Conservation (phyloP, 441 rosid genomes). For the Eruca vesicaria region DNA sequence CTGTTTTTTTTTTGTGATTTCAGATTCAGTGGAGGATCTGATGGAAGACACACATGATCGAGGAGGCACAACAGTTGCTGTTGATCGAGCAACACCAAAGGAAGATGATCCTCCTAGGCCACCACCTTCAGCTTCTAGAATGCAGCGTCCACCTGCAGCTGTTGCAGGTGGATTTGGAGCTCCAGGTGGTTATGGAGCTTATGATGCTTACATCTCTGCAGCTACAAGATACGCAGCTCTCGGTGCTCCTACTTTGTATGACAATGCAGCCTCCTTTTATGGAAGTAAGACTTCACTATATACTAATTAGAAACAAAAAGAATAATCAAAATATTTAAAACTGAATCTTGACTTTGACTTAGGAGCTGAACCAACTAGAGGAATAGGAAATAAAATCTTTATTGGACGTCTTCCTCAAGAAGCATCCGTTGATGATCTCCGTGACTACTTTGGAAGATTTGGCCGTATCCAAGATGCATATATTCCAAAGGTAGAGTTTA, state of each 20-base stretch:
- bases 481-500: slow-evolving; percentile 71
- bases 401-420: slow-evolving; percentile 97
- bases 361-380: slow-evolving; percentile 68
- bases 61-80: slow-evolving; percentile 85
- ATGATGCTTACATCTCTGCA: slow-evolving; percentile 90
- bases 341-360: slow-evolving; percentile 3
- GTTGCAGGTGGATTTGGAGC: slow-evolving; percentile 56
- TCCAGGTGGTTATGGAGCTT: slow-evolving; percentile 89
- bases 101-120: slow-evolving; percentile 75
- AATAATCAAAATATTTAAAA: background rate
- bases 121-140: slow-evolving; percentile 48
- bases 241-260: slow-evolving; percentile 92
- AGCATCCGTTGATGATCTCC: slow-evolving; percentile 79
- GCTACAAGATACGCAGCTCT: slow-evolving; percentile 92
- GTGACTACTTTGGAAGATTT: slow-evolving; percentile 86
- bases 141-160: slow-evolving; percentile 34
- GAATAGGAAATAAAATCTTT: slow-evolving; percentile 88
- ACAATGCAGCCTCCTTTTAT: slow-evolving; percentile 67
- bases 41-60: slow-evolving; percentile 91
- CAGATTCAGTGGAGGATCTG: slow-evolving; percentile 84
- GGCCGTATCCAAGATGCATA: slow-evolving; percentile 86
- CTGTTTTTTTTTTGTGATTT: background rate
- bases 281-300: slow-evolving; percentile 58
- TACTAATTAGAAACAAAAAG: background rate
- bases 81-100: slow-evolving; percentile 97